Conservation (phyloP, 164 flowering plant genomes). For the Umbellularia californica region DNA sequence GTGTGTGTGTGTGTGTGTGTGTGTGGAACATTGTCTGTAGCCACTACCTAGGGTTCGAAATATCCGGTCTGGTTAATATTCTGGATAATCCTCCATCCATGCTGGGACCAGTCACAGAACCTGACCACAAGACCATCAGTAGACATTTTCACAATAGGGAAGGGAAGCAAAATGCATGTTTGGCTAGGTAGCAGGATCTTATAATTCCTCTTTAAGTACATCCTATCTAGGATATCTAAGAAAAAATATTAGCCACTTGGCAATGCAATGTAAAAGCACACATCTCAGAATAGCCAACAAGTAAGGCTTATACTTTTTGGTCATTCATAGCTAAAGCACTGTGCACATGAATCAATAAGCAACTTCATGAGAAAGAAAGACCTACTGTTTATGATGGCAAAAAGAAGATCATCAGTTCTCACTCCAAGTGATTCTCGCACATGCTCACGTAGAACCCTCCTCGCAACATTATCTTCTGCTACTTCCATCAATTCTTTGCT, state of each 20-base stretch:
- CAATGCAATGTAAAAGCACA: neutral
- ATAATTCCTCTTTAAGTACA: neutral
- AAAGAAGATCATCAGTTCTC: constrained; percentile 75
- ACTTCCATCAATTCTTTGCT: constrained; percentile 95
- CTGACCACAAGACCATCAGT: neutral
- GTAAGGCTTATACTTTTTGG: neutral
- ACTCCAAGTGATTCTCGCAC: constrained; percentile 89
- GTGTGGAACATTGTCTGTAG: too few species aligned
- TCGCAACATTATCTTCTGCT: constrained; percentile 87
- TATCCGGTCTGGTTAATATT: too few species aligned
- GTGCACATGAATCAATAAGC: neutral
- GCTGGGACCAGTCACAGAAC: neutral
- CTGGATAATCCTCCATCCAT: too few species aligned
- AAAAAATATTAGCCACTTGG: neutral
- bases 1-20: too few species aligned
- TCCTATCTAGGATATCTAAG: neutral
- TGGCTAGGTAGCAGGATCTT: neutral
- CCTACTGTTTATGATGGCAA: constrained; percentile 94
- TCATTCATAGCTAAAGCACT: neutral
- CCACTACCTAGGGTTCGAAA: too few species aligned
- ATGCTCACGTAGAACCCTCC: constrained; percentile 85
- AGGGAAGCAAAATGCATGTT: neutral
- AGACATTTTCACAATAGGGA: neutral
- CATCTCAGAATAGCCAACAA: constrained; percentile 1
- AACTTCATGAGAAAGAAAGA: neutral